phyloP scores from a whole-genome alignment of 306 rosid species.

The Fragaria ananassa region DNA sequence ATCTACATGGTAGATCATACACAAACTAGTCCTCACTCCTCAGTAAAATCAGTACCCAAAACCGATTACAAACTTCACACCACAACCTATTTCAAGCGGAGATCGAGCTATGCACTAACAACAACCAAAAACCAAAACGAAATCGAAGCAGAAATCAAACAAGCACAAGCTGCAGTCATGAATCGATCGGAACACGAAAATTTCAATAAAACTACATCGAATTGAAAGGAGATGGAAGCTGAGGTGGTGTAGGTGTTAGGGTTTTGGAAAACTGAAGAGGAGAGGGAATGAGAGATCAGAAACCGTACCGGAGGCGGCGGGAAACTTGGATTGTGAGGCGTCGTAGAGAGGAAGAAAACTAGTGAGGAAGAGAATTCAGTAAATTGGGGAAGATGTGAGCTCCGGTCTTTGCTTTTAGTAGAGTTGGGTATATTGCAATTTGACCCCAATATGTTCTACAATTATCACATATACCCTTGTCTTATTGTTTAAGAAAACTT shows the following conservation, averaged over 20 bases:
- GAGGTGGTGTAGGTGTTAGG: background rate
- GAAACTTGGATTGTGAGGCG: background rate
- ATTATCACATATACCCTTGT: background rate
- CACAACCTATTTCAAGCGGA: background rate
- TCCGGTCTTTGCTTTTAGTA: background rate
- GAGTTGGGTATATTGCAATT: background rate
- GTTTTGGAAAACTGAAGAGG: background rate
- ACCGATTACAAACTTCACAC: background rate
- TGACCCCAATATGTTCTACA: background rate
- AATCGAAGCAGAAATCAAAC: background rate
- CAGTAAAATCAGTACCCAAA: background rate
- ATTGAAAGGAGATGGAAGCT: background rate
- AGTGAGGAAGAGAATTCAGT: background rate
- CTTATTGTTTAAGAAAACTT: background rate
- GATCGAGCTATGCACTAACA: background rate
- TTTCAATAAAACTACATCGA: background rate
- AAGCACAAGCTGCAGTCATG: background rate
- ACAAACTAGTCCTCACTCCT: background rate
- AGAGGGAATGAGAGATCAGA: background rate
- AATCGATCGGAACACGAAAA: background rate
- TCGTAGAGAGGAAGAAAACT: constrained; percentile 10
- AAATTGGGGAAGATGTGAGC: background rate
- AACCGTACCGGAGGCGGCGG: background rate
- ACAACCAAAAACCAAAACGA: background rate
- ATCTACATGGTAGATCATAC: background rate